Base-by-base conservation (phyloP, 768 basidiomycete species). In the Podaxis sp. region DNA sequence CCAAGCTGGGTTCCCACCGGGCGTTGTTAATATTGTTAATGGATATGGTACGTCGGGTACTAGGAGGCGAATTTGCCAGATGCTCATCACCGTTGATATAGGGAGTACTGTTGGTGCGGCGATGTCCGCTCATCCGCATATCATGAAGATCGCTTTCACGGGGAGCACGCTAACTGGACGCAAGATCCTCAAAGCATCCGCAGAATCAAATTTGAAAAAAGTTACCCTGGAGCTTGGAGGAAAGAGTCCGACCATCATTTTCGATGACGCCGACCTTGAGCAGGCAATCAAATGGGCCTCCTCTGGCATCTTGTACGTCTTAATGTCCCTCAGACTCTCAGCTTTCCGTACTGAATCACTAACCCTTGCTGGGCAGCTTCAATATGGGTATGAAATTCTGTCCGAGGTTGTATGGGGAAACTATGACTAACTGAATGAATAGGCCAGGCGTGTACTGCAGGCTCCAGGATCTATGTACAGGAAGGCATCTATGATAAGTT, bases 401-500 rank as follows among this genome's bases (percentile, higher is more conserved):
- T 12, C 13, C 13, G 11, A 11, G 10, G 15, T 2, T 13, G 49
- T 6, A 13, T 13, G 12, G 2, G 10, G 22, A 26, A 3, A 24
- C 26, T 28, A 12, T 3, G 13, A 24, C 10, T 50, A 24, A 28
- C 12, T 10, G 10, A 26, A 13, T 15, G n/a, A 30, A 41, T 24
- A 62, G 61, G 93, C 26, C 93, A 95, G 74, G 79, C 82, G 17
- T 95, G 93, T 77, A 85, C 84, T 66, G 91, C 91, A 12, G 90
- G 92, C 13, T 89, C 91, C 26, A 84, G 94, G 64, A 86, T 95
- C 69, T 93, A 83, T 69, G 90, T 95, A 6, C 93, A 94, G 69
- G 86, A 82, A 63, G 76, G 78, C 3, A 85, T 95, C 67, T 94
- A 95, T 76, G 92, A 95, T 73, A 72, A 85, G 65, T 94, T 95